Percentiles rank a stretch among this genome's conserved stretches.
These are phyloP conservation scores for Botryosphaeria dothidea DNA, from an alignment of 2,329 filamentous ascomycete species.

Conservation along the genomic window DNA sequence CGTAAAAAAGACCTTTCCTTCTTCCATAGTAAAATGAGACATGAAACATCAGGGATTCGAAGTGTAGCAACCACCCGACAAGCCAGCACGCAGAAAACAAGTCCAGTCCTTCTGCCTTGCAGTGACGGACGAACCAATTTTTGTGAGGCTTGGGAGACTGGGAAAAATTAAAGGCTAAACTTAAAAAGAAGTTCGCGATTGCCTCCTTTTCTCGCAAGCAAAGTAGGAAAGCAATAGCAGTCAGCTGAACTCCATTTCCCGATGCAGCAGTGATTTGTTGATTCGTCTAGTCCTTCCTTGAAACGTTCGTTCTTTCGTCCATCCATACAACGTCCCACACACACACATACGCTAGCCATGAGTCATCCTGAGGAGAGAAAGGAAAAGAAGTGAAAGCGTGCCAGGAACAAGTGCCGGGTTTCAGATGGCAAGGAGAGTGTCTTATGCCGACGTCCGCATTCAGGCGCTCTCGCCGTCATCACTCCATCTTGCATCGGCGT, in stretches of 20 bases:
- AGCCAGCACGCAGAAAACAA: neutral
- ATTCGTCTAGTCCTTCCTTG: slow-evolving; percentile 12
- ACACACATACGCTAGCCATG: slow-evolving; percentile 7
- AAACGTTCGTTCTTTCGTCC: neutral
- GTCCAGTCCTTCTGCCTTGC: neutral
- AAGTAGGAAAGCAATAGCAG: neutral
- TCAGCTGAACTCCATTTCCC: slow-evolving; percentile 9
- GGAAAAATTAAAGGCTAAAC: neutral
- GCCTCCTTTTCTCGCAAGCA: neutral
- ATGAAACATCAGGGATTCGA: neutral
- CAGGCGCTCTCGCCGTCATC: slow-evolving; percentile 14
- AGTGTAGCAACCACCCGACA: neutral
- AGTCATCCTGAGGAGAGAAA: neutral
- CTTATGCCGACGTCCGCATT: neutral
- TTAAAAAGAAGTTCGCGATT: neutral
- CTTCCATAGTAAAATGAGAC: neutral
- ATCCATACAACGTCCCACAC: slow-evolving; percentile 1
- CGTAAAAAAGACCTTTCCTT: neutral
- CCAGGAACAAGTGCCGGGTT: neutral
- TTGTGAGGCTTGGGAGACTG: neutral
- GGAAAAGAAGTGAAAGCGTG: neutral
- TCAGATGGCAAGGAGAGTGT: neutral
- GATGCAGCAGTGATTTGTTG: slow-evolving; percentile 8
- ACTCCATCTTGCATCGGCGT: slow-evolving; percentile 17
- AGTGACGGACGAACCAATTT: neutral